A percentile compares a stretch with the other conserved stretches of the same genome.
Evolutionary conservation across 2,329 filamentous ascomycete species (phyloP).

Genomic region (Zasmidium angulare): DNA sequence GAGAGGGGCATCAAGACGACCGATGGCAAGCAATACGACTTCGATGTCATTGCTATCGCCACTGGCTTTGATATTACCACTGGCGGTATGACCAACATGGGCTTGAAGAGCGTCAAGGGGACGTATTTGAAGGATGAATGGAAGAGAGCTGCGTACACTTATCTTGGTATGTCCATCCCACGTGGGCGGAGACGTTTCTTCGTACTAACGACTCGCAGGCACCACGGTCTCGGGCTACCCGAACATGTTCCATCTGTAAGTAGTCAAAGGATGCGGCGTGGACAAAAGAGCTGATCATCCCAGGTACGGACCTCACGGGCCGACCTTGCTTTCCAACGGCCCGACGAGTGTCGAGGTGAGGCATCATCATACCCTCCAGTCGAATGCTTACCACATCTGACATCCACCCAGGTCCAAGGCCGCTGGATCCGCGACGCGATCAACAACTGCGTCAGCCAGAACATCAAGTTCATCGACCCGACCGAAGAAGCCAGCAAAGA

Average conservation of each 20-base stretch:
- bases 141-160: conserved; percentile 41
- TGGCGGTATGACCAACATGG: conserved; percentile 40
- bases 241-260: conserved; percentile 28
- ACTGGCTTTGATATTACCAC: conserved; percentile 47
- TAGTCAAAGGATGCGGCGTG: no score
- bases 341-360: conserved; percentile 40
- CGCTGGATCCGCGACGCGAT: conserved; percentile 37
- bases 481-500: conserved; percentile 30
- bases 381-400: not conserved
- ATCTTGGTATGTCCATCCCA: conserved; percentile 35
- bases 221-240: conserved; percentile 42
- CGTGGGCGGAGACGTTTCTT: no score
- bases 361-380: not conserved
- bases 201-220: no score
- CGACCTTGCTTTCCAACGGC: conserved; percentile 43
- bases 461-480: conserved; percentile 33
- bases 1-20: conserved; percentile 27
- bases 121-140: conserved; percentile 36
- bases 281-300: no score
- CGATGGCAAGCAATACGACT: conserved; percentile 33
- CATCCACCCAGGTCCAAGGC: conserved; percentile 28
- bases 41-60: conserved; percentile 47
- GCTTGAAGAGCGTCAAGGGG: conserved; percentile 38
- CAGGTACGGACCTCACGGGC: conserved; percentile 46
- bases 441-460: conserved; percentile 24